These are phyloP conservation scores for Hyaloscypha bicolor DNA, from an alignment of 495 filamentous ascomycete species.

Conservation along the genomic window DNA sequence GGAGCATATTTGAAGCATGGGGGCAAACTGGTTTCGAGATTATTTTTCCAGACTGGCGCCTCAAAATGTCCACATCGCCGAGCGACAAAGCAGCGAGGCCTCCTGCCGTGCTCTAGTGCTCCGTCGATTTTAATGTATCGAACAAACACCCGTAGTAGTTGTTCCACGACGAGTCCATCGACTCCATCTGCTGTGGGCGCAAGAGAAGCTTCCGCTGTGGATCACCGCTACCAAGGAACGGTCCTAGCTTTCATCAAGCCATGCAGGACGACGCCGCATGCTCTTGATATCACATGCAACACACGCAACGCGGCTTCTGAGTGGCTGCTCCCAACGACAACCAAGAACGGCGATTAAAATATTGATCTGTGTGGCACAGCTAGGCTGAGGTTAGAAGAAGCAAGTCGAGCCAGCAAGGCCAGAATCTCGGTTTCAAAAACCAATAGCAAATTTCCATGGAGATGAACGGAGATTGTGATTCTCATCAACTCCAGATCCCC, in stretches of 20 bases:
- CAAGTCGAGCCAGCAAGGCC: neutral
- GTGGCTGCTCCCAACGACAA: constrained; percentile 20
- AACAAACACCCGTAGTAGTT: neutral
- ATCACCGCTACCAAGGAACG: constrained; percentile 6
- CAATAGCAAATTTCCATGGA: constrained; percentile 1
- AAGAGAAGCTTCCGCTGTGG: neutral
- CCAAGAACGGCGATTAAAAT: constrained; percentile 2
- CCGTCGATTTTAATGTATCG: neutral
- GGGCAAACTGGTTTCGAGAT: neutral
- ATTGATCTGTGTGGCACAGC: constrained; percentile 6
- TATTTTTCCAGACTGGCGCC: neutral
- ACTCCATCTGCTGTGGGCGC: neutral
- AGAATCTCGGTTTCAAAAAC: neutral
- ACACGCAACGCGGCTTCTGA: neutral
- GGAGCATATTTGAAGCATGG: constrained; percentile 18
- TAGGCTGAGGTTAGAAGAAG: neutral
- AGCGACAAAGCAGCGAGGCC: constrained; percentile 1
- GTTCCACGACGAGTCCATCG: neutral
- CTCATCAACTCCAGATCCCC: neutral
- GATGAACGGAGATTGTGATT: constrained; percentile 10
- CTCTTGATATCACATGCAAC: constrained; percentile 20
- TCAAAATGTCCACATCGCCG: neutral
- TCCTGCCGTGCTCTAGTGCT: neutral
- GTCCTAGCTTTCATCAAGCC: neutral
- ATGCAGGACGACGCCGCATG: constrained; percentile 2